Conservation (phyloP, 163 green algal species). For the Volvox carteri region DNA sequence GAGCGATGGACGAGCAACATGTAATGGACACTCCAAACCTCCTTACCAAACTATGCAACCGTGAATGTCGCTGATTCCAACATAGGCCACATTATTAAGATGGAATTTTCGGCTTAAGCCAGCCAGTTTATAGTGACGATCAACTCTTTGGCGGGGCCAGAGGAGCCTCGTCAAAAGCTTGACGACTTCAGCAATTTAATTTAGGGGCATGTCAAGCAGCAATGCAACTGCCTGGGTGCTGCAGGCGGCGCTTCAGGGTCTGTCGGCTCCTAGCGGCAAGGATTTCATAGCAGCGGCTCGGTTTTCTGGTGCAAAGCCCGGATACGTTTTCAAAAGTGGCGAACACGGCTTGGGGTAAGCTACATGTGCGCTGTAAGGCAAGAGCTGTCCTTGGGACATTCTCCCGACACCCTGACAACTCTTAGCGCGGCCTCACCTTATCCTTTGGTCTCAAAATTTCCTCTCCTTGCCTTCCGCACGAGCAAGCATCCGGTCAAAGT, state of each 20-base stretch:
- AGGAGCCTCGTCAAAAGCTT: not conserved
- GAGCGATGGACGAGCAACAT: too few species aligned
- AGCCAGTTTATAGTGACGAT: too few species aligned
- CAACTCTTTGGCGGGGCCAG: conserved; percentile 3
- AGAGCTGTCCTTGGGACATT: not conserved
- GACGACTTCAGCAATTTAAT: not conserved
- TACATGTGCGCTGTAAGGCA: not conserved
- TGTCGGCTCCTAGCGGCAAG: conserved; percentile 17
- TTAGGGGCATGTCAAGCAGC: not conserved
- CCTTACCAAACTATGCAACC: too few species aligned
- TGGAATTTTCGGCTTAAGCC: too few species aligned
- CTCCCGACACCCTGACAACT: not conserved
- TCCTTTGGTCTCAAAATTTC: not conserved
- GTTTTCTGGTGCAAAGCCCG: conserved; percentile 56
- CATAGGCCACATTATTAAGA: too few species aligned
- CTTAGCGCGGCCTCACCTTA: not conserved
- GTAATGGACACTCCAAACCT: too few species aligned
- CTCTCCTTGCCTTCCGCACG: too few species aligned
- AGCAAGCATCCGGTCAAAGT: not conserved
- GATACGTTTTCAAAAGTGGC: conserved; percentile 68
- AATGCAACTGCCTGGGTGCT: conserved; percentile 32
- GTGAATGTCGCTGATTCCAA: too few species aligned
- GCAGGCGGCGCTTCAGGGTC: conserved; percentile 39
- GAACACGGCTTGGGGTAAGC: conserved; percentile 63
- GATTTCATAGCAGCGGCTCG: conserved; percentile 51